Conservation (phyloP, 2,329 filamentous ascomycete genomes). For the Ploettnerulaceae sp. region DNA sequence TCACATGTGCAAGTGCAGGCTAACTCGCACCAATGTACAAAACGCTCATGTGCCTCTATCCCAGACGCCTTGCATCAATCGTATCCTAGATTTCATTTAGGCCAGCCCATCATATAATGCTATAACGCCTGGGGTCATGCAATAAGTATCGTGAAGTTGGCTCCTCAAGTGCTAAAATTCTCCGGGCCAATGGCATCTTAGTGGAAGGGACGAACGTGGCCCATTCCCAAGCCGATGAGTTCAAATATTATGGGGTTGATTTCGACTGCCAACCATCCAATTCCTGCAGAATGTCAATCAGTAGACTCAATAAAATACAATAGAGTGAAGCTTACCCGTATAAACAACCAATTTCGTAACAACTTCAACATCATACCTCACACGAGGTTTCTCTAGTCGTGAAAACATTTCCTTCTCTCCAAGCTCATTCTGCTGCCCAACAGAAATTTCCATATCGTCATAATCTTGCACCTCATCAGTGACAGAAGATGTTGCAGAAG, state of each 20-base stretch:
- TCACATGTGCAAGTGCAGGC: not conserved
- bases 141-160: not conserved
- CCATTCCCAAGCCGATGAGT: slow-evolving; percentile 38
- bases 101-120: not conserved
- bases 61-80: not conserved
- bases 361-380: slow-evolving; percentile 97
- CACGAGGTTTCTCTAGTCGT: slow-evolving; percentile 75
- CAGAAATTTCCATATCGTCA: slow-evolving; percentile 34
- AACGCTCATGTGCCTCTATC: not conserved
- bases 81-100: slow-evolving; percentile 1
- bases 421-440: slow-evolving; percentile 44
- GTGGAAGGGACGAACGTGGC: slow-evolving; percentile 17
- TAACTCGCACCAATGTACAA: not conserved
- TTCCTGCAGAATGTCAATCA: too few relatives aligned
- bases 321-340: slow-evolving; percentile 52
- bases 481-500: slow-evolving; percentile 33
- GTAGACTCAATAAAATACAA: slow-evolving; percentile 9
- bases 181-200: not conserved
- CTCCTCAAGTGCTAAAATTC: too few relatives aligned
- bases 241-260: slow-evolving; percentile 41
- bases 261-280: slow-evolving; percentile 68
- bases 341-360: slow-evolving; percentile 96
- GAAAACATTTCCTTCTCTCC: slow-evolving; percentile 80
- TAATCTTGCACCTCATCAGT: slow-evolving; percentile 32
- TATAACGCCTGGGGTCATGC: slow-evolving; percentile 3